A percentile compares a stretch with the other conserved stretches of the same genome.
These are phyloP conservation scores for Diutina rugosa DNA, from an alignment of 1,139 yeast genomes.

Conservation along the genomic window DNA sequence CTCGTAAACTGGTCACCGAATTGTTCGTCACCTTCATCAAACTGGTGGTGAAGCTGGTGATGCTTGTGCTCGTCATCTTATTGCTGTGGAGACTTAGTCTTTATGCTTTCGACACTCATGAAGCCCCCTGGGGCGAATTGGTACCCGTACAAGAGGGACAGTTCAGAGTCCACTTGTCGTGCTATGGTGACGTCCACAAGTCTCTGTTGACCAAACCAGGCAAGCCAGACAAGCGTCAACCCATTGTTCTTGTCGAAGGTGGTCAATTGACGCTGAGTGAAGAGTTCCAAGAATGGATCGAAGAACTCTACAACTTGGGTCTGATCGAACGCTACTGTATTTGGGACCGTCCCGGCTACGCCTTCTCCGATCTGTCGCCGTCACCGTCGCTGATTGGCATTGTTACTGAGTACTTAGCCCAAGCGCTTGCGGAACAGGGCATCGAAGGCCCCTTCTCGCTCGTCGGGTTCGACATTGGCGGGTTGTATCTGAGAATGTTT, in stretches of 20 bases:
- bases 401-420: constrained; percentile 45
- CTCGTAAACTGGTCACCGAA: constrained; percentile 43
- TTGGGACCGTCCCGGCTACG: constrained; percentile 84
- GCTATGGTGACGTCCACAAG: constrained; percentile 41
- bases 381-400: constrained; percentile 62
- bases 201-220: constrained; percentile 5
- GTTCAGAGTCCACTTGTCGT: constrained; percentile 47
- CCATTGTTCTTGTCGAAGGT: constrained; percentile 59
- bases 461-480: constrained; percentile 76
- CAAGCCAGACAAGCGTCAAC: constrained; percentile 17
- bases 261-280: constrained; percentile 62
- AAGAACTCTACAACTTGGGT: constrained; percentile 49
- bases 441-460: constrained; percentile 47
- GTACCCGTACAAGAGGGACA: constrained; percentile 33
- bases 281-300: constrained; percentile 56
- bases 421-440: constrained; percentile 39
- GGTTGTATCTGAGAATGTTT: constrained; percentile 62
- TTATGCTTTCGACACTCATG: constrained; percentile 44
- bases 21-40: constrained; percentile 37
- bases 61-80: constrained; percentile 31
- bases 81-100: constrained; percentile 44
- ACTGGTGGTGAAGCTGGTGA: constrained; percentile 25
- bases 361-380: constrained; percentile 70
- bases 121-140: constrained; percentile 50
- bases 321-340: constrained; percentile 61